Base-by-base conservation (phyloP, 208 protist species). In the Herpetomonas tarakana region DNA sequence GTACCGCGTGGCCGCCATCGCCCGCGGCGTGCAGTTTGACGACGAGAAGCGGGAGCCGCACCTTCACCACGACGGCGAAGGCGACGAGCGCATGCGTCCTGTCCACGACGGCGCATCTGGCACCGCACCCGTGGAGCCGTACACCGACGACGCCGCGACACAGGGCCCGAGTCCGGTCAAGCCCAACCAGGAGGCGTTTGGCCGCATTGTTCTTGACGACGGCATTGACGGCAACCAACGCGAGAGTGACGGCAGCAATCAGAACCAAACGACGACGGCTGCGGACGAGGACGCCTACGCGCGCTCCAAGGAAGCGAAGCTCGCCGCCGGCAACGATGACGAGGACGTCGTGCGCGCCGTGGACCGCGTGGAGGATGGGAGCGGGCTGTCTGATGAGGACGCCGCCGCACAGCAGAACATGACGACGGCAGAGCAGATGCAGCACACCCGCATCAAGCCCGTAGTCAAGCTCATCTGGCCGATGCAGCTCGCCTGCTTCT, bases 351-450 rank as follows among this genome's bases (percentile, higher is more conserved):
- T 74, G 60, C 62, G 56, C 25, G 57, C 21, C 21, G 62, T 74
- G 56, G 3, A 22, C 27, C 30, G 50, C 16, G 18, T 12, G 2
- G 51, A 6, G 14, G 52, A 45, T 29, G 39, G n/a, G 22, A 38
- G 28, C 24, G 25, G 38, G 3, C 14, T 41, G 29, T 14, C 39
- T 18, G 47, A 52, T 45, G 65, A 84, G 2, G 65, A 71, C 63
- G 55, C 38, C 55, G 28, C 38, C 16, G 68, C 74, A 25, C 62
- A 85, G 51, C 55, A 65, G 44, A 66, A 77, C 45, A 76, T 88
- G 76, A 88, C 86, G 18, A 88, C 81, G 0, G 12, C 79, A 11
- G 56, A 89, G 69, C 74, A 86, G 62, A 52, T 88, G 55, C 62
- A 75, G 67, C 62, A 68, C 28, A 71, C 67, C 1, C 22, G 39